Conservation (phyloP, 1,284 basidiomycete species). For the Anthracocystis setariae region DNA sequence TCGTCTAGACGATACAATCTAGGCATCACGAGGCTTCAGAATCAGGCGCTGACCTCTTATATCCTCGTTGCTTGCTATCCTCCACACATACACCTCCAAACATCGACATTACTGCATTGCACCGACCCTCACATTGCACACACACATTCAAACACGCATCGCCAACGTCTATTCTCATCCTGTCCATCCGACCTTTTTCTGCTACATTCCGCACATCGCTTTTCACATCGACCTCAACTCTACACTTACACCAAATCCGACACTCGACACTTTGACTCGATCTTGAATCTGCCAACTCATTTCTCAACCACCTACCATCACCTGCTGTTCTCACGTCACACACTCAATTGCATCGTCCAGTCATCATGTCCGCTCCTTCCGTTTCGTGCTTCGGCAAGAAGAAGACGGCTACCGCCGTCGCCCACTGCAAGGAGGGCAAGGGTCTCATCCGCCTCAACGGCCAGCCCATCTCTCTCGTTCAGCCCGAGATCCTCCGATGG, state of each 20-base stretch:
- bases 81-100: not conserved
- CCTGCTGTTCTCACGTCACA: not conserved
- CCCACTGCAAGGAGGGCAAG: constrained; percentile 79
- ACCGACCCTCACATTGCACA: constrained; percentile 15
- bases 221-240: not conserved
- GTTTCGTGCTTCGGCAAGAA: constrained; percentile 70
- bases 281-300: constrained; percentile 3
- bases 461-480: constrained; percentile 91
- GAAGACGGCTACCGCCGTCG: constrained; percentile 68
- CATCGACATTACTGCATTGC: constrained; percentile 4
- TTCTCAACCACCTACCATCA: constrained; percentile 4
- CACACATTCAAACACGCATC: constrained; percentile 2
- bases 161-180: not conserved
- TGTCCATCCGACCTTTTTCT: not conserved
- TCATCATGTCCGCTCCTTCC: constrained; percentile 61
- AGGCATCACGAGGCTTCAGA: constrained; percentile 3
- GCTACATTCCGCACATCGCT: too few relatives aligned
- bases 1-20: not conserved
- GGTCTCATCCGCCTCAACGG: constrained; percentile 98
- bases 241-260: not conserved
- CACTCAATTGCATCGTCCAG: constrained; percentile 15
- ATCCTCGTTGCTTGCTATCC: constrained; percentile 5
- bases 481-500: constrained; percentile 89
- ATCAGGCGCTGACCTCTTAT: constrained; percentile 26
- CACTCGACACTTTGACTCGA: constrained; percentile 2